Evolutionary conservation across 2,329 filamentous ascomycete species (phyloP), one percentile per base, ranked within the genome.

Genomic region (Talaromyces sp.): DNA sequence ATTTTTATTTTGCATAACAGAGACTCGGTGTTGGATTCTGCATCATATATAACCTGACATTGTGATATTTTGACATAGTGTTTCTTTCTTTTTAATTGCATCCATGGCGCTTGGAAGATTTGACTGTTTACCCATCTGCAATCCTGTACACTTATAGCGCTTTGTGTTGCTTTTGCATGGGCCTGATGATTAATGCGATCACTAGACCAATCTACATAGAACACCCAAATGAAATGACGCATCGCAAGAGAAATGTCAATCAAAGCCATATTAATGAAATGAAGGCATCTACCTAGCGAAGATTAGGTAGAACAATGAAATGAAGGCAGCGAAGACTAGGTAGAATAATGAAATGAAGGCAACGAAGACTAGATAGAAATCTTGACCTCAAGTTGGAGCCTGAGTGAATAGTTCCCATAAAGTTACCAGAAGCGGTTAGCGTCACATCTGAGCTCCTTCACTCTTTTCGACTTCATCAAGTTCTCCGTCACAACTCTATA

Each of bases 341-440:
- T n/a, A n/a, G n/a, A n/a, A n/a, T n/a, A n/a, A n/a, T n/a, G n/a
- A n/a, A n/a, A n/a, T n/a, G n/a, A n/a, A n/a, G n/a, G n/a, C n/a
- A n/a, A n/a, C n/a, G n/a, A n/a, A n/a, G n/a, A n/a, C n/a, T n/a
- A n/a, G n/a, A n/a, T n/a, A n/a, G n/a, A n/a, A n/a, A n/a, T n/a
- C n/a, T n/a, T n/a, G n/a, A n/a, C n/a, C n/a, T n/a, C n/a, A 9
- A 44, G 14, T 44, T 16, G 17, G 16, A 44, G 7, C 6, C 11
- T 6, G 22, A 24, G 17, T 10, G n/a, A n/a, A n/a, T n/a, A 19
- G 8, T 40, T 40, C 16, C 24, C 4, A 27, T 27, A 17, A 40
- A 22, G 29, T 50, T 58, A 45, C 60, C 51, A 40, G 60, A 64
- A 56, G 16, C 44, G 55, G 59, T 52, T 62, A 62, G 59, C 47